phyloP scores from a whole-genome alignment of 1,284 basidiomycete species.

The Cutaneotrichosporon cyanovorans region DNA sequence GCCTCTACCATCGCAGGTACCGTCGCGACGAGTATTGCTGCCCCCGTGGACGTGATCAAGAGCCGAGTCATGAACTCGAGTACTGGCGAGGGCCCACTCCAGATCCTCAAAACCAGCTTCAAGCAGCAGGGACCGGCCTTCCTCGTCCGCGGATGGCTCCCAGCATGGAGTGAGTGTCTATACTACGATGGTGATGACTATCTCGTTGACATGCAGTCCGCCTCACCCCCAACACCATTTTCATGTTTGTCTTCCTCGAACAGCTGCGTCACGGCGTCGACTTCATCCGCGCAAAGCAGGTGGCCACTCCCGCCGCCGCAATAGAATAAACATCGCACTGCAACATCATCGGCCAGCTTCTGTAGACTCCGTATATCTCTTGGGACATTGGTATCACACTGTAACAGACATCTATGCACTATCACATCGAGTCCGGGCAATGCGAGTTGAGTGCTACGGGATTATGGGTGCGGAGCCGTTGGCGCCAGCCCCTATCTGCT shows the following conservation, averaged over 20 bases:
- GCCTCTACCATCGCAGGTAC: conserved; percentile 50
- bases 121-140: conserved; percentile 45
- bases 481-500: no score
- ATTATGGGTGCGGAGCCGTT: no score
- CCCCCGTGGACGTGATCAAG: conserved; percentile 50
- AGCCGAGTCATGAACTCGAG: conserved; percentile 48
- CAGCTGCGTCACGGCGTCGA: conserved; percentile 41
- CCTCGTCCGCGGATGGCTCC: conserved; percentile 53
- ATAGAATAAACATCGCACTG: no score
- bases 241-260: conserved; percentile 45
- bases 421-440: no score
- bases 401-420: no score
- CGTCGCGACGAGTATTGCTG: conserved; percentile 50
- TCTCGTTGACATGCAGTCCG: conserved; percentile 31
- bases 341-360: no score
- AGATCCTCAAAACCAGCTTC: conserved; percentile 22
- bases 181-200: neutral
- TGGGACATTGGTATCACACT: no score
- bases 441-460: no score
- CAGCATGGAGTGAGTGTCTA: conserved; percentile 48
- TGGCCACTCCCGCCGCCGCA: no score
- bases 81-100: conserved; percentile 23
- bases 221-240: conserved; percentile 47
- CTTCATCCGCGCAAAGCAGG: conserved; percentile 5
- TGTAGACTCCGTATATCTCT: no score